Percentiles rank a stretch among this genome's conserved stretches.
phyloP scores from a whole-genome alignment of 768 basidiomycete species.

The Mrakia blollopis region DNA sequence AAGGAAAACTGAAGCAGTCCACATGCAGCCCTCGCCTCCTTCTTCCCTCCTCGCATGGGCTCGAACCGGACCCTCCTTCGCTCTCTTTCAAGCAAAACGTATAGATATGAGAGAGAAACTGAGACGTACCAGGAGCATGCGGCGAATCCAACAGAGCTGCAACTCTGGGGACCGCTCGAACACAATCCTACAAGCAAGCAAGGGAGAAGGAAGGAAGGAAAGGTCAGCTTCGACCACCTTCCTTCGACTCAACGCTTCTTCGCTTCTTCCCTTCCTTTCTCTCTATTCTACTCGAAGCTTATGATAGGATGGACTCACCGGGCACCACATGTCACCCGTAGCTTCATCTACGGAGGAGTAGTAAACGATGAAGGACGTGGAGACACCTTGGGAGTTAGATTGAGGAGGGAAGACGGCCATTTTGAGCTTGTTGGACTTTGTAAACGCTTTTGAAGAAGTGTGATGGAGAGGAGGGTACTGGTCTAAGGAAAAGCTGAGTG shows the following conservation, averaged over 20 bases:
- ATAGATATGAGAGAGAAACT: neutral
- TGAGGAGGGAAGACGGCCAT: neutral
- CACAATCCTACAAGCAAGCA: neutral
- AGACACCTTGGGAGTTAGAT: neutral
- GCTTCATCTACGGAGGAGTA: neutral
- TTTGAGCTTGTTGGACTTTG: neutral
- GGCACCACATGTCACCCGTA: slow-evolving; percentile 15
- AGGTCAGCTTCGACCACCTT: neutral
- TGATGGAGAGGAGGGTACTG: no score
- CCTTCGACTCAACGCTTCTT: no score
- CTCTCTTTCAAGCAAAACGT: neutral
- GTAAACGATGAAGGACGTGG: neutral
- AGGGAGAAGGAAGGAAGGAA: neutral
- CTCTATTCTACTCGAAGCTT: no score
- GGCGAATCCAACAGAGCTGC: neutral
- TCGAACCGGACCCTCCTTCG: neutral
- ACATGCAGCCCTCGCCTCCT: neutral
- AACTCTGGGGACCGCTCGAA: neutral
- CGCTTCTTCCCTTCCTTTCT: neutral
- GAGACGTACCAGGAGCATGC: slow-evolving; percentile 2
- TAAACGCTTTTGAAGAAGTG: no score
- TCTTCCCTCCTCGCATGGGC: neutral
- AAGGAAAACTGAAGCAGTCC: neutral
- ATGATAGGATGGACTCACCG: neutral
- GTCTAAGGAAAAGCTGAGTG: no score